Percentiles rank a stretch among this genome's conserved stretches.
These are phyloP conservation scores for Chrysopogon serrulatus DNA, from an alignment of 176 grass and related monocot species.

Conservation along the genomic window DNA sequence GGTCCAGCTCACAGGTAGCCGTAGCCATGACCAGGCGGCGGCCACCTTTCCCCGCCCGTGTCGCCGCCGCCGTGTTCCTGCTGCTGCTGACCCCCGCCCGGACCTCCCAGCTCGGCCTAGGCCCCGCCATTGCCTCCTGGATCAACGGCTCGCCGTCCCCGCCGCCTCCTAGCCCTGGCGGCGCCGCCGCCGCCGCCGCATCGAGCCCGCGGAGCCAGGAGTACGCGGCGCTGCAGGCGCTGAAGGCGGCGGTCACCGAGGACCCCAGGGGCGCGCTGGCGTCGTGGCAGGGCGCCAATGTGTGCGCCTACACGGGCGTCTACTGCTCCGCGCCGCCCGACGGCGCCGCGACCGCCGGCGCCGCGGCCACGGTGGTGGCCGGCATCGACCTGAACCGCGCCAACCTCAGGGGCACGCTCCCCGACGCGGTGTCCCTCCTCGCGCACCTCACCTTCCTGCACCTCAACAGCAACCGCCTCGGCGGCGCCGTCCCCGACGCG, in stretches of 20 bases:
- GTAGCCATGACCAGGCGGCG: constrained; percentile 13
- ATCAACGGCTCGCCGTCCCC: constrained; percentile 34
- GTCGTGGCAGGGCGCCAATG: constrained; percentile 68
- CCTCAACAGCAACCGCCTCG: constrained; percentile 82
- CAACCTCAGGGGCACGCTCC: constrained; percentile 59
- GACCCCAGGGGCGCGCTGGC: constrained; percentile 58
- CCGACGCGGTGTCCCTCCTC: constrained; percentile 55
- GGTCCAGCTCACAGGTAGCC: not conserved
- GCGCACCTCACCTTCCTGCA: constrained; percentile 80
- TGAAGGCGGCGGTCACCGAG: constrained; percentile 66
- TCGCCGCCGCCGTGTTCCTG: constrained; percentile 15
- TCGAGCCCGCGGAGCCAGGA: constrained; percentile 29
- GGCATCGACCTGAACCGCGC: constrained; percentile 86
- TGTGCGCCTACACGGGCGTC: constrained; percentile 80
- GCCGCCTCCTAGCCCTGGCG: not conserved
- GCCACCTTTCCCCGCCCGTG: not conserved
- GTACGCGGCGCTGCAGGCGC: constrained; percentile 64
- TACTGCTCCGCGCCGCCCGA: constrained; percentile 76
- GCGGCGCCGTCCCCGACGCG: constrained; percentile 50
- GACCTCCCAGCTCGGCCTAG: constrained; percentile 42
- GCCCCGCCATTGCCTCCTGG: constrained; percentile 51
- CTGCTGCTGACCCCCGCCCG: constrained; percentile 11
- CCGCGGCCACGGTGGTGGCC: constrained; percentile 36
- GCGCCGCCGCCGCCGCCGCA: not conserved
- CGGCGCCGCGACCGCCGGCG: not conserved